Conservation (phyloP, 139 green algal species). For the Limnomonas spitsbergensis region DNA sequence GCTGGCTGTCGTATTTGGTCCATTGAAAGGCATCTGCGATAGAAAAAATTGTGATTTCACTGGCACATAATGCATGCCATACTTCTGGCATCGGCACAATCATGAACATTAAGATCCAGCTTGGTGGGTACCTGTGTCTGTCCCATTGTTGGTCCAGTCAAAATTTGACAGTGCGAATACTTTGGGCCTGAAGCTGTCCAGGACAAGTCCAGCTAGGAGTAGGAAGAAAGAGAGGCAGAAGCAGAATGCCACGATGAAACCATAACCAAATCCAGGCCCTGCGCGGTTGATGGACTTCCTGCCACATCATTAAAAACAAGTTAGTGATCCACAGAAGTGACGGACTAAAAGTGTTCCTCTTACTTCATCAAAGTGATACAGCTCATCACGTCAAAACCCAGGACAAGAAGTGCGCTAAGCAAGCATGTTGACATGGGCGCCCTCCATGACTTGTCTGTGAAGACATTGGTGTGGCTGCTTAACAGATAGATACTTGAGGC, state of each 20-base stretch:
- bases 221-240: slow-evolving; percentile 42
- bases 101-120: too few species aligned
- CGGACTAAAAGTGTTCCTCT: slow-evolving; percentile 1
- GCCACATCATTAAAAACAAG: neutral
- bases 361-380: slow-evolving; percentile 28
- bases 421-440: slow-evolving; percentile 8
- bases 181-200: slow-evolving; percentile 21
- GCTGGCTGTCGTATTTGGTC: neutral
- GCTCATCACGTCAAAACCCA: slow-evolving; percentile 25
- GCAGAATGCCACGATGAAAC: slow-evolving; percentile 51
- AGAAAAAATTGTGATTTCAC: too few species aligned
- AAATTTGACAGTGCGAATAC: neutral
- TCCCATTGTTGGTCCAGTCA: slow-evolving; percentile 12
- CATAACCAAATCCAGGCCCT: slow-evolving; percentile 54
- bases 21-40: neutral
- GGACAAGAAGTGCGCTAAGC: slow-evolving; percentile 12
- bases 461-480: neutral
- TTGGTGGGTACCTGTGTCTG: neutral
- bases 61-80: neutral
- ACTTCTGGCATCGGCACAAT: neutral
- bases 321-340: neutral
- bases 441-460: slow-evolving; percentile 17
- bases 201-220: slow-evolving; percentile 33
- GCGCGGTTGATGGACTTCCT: slow-evolving; percentile 49
- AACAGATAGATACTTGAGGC: neutral